Base-by-base conservation (phyloP, 495 filamentous ascomycete genomes). In the Sporormia fimetaria region DNA sequence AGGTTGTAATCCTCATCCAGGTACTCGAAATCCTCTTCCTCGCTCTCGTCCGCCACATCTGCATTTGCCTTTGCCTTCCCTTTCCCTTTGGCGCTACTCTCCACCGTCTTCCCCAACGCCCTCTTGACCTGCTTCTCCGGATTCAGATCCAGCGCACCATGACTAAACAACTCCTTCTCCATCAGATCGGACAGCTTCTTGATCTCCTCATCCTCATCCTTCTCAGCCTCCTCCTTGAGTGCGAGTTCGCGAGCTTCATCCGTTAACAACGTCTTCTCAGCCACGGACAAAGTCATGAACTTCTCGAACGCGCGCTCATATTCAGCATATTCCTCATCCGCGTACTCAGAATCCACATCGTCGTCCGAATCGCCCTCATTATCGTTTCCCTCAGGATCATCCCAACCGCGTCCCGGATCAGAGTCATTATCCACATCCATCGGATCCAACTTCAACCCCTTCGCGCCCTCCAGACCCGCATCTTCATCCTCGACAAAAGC, bases 401-500 rank as follows among this genome's bases (percentile, higher is more conserved):
- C 41, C 40, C 41, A 40, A 5, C 16, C 41, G 4, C 46, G 25
- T 30, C 26, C 44, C 46, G 27, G 34, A 21, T 34, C 36, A 9
- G 34, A 40, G 24, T 76, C 67, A 15, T 75, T 70, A 20, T 79
- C 73, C 26, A 81, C 73, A 37, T 74, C 68, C 16, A 68, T 51
- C 29, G 83, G 80, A 66, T 80, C 81, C 37, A 83, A 79, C 51
- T 85, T 81, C 21, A 81, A 51, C 21, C 69, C 63, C 42, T 86
- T 78, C 0, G 77, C 86, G 5, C 85, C 88, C 8, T 88, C 86
- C 12, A 76, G 54, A 1, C 80, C 86, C 0, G 83, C 86, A 7
- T 66, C 65, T 15, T 92, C 85, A 54, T 95, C 83, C 44, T 94
- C 86, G 38, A 96, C 57, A 47, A 98, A 95, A n/a, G 81, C 70